These are phyloP conservation scores for Raffaelea arxii DNA, from an alignment of 2,329 filamentous ascomycete genomes.

Conservation along the genomic window DNA sequence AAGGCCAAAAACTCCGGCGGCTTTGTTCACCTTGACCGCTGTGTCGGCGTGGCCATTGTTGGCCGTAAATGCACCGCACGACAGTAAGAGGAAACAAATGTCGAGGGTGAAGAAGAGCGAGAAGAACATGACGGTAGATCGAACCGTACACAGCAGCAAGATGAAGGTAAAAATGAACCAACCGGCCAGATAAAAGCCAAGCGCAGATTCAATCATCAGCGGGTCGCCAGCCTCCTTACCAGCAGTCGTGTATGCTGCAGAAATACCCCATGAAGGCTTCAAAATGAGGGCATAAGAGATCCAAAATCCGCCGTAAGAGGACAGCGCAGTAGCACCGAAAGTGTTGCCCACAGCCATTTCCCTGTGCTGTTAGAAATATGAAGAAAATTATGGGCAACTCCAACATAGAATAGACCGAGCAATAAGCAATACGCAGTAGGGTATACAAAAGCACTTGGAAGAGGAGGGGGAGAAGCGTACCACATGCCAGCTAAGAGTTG, in stretches of 20 bases:
- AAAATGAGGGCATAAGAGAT: slow-evolving; percentile 63
- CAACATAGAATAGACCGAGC: too few species aligned
- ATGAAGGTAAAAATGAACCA: slow-evolving; percentile 84
- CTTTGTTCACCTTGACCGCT: slow-evolving; percentile 47
- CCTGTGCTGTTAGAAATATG: slow-evolving; percentile 32
- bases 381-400: neutral
- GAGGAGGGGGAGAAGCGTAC: too few species aligned
- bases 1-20: slow-evolving; percentile 72
- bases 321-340: slow-evolving; percentile 72
- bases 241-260: slow-evolving; percentile 31
- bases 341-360: slow-evolving; percentile 85
- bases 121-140: slow-evolving; percentile 72
- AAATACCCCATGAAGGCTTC: slow-evolving; percentile 50
- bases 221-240: slow-evolving; percentile 21
- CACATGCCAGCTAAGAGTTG: slow-evolving; percentile 82
- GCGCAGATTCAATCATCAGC: slow-evolving; percentile 43
- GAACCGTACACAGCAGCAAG: slow-evolving; percentile 62
- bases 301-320: slow-evolving; percentile 81
- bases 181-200: slow-evolving; percentile 66
- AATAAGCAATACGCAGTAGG: too few species aligned
- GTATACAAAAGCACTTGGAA: too few species aligned
- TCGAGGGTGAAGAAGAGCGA: slow-evolving; percentile 68
- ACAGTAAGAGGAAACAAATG: slow-evolving; percentile 64
- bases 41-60: slow-evolving; percentile 39
- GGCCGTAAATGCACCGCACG: slow-evolving; percentile 48